Percentiles rank a stretch among this genome's conserved stretches.
phyloP scores from a whole-genome alignment of 1,284 basidiomycete genomes.

The Trametes sp. region DNA sequence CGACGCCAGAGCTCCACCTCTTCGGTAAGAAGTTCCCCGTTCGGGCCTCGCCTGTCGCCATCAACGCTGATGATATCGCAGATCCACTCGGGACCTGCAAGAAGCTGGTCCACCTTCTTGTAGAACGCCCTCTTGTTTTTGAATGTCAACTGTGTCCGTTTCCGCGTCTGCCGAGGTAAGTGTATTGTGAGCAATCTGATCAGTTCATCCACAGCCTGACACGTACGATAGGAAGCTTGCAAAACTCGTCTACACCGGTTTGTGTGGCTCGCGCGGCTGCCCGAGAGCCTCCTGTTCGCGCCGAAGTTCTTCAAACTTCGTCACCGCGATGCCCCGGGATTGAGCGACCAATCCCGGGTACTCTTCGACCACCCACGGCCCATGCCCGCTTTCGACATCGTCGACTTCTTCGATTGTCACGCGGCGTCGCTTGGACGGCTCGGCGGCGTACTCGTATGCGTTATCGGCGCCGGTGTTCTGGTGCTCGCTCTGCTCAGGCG shows the following conservation, averaged over 20 bases:
- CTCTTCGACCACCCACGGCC: background rate
- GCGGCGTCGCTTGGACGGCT: background rate
- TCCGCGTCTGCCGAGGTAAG: conserved; percentile 1
- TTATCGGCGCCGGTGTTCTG: background rate
- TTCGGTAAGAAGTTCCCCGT: conserved; percentile 10
- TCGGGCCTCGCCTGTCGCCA: background rate
- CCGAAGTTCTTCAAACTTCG: background rate
- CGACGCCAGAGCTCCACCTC: conserved; percentile 17
- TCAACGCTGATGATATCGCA: conserved; percentile 8
- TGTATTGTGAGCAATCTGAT: too few species aligned
- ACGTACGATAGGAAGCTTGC: background rate
- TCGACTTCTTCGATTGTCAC: background rate
- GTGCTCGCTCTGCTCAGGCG: too few species aligned
- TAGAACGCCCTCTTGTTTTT: conserved; percentile 12
- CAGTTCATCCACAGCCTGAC: too few species aligned
- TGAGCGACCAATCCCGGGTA: background rate
- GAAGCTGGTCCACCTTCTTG: conserved; percentile 13
- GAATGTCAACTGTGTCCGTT: conserved; percentile 3
- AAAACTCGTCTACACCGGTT: background rate
- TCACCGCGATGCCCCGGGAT: background rate
- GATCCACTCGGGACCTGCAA: conserved; percentile 1
- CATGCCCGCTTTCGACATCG: background rate
- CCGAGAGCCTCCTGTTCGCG: background rate
- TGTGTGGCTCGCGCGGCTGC: background rate
- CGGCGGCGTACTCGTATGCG: background rate